Evolutionary conservation across 331 rosid genomes (phyloP), one percentile per base, ranked within the genome.

Genomic region (Rosa hybrid): DNA sequence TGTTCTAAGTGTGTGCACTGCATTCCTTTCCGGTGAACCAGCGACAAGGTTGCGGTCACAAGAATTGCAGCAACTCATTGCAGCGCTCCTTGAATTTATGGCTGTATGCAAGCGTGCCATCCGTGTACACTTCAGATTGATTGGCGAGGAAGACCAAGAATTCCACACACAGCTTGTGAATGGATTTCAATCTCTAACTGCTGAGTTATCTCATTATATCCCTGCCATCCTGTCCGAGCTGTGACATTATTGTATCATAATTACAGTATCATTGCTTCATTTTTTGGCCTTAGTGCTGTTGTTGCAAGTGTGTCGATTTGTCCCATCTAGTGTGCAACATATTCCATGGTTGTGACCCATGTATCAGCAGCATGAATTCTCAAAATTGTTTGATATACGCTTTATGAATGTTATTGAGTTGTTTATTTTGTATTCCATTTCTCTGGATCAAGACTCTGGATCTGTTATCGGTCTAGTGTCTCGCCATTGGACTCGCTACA

Each of bases 21-120:
- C 99, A 77, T 95, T 95, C 89, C 88, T 95, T 82, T 95, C 99
- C 0, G 99, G 99, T 48, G 99, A 95, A 82, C 98, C 99, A 23
- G 99, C 99, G 0, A 95, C 99, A 0, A 88, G 99, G 89, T 81
- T 95, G 86, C 93, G 99, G 44, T 91, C 99, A 0, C 98, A 95
- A 85, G 99, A 93, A 89, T 84, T 95, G 74, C 99, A 95, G 89
- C 99, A 95, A 82, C 99, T 95, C 38, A 95, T 95, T 13, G 99
- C 99, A 4, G 99, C 99, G 0, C 98, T 95, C 62, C 99, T 95
- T 5, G 99, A 95, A 83, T 95, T 95, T 79, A 95, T 95, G 99
- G 99, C 99, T 1, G 99, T 95, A 16, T 95, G 99, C 87, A 95
- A 93, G 82, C 99, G 99, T 12, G 99, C 99, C 20, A 95, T 95